Evolutionary conservation across 352 stramenopile species (phyloP).

Genomic region (Phytopythium delawarense): DNA sequence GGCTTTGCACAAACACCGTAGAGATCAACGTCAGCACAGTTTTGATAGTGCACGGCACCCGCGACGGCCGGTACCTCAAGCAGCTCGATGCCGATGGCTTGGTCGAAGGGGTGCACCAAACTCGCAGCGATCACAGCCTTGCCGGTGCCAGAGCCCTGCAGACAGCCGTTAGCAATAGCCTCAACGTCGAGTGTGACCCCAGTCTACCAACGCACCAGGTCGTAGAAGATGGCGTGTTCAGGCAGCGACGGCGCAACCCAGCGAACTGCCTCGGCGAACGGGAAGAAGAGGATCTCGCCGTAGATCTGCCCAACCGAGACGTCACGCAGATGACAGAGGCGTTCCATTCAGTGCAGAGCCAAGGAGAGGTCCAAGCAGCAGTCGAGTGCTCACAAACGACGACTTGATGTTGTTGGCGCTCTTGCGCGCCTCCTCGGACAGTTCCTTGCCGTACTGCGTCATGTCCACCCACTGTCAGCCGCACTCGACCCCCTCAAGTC

Average conservation of each 20-base stretch:
- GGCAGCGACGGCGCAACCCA: conserved; percentile 58
- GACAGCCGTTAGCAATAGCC: conserved; percentile 2
- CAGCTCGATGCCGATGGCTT: conserved; percentile 79
- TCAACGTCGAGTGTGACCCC: neutral
- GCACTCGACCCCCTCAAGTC: neutral
- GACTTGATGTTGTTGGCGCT: conserved; percentile 76
- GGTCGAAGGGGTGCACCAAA: conserved; percentile 77
- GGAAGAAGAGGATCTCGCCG: conserved; percentile 83
- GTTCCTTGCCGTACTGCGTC: conserved; percentile 73
- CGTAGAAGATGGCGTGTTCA: conserved; percentile 77
- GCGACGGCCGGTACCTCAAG: conserved; percentile 34
- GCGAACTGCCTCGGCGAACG: conserved; percentile 70
- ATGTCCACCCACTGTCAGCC: neutral
- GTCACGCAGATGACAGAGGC: neutral
- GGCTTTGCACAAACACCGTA: conserved; percentile 23
- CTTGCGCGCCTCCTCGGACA: conserved; percentile 76
- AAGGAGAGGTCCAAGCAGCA: neutral
- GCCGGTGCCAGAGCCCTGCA: conserved; percentile 71
- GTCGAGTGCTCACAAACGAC: conserved; percentile 45
- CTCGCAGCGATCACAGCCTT: conserved; percentile 78
- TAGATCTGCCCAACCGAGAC: conserved; percentile 46
- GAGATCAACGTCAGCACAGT: neutral
- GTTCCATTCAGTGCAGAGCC: neutral
- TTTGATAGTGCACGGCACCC: neutral
- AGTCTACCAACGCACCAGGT: conserved; percentile 38